Percentiles rank a stretch among this genome's conserved stretches.
These are phyloP conservation scores for Nannizziopsis arthrosporioides DNA, from an alignment of 2,329 filamentous ascomycete genomes.

Conservation along the genomic window DNA sequence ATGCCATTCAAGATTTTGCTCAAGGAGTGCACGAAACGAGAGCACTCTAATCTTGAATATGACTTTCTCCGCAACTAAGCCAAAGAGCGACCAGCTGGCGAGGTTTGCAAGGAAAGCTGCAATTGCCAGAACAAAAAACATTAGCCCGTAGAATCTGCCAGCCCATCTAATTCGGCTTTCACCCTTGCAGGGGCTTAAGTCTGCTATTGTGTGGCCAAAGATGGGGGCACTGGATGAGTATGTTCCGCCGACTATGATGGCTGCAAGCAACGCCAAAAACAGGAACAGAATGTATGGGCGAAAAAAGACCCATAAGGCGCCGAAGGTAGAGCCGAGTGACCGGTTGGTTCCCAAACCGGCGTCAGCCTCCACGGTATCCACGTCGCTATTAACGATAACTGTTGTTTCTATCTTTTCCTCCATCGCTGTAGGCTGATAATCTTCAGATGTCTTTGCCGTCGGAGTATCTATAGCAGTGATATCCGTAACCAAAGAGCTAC, in stretches of 20 bases:
- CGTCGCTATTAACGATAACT: background rate
- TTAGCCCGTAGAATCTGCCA: slow-evolving; percentile 45
- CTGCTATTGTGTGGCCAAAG: slow-evolving; percentile 50
- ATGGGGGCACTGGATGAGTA: slow-evolving; percentile 49
- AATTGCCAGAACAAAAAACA: slow-evolving; percentile 51
- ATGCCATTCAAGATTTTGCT: slow-evolving; percentile 60
- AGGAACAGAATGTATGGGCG: slow-evolving; percentile 37
- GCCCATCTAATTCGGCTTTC: slow-evolving; percentile 38
- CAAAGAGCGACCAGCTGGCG: slow-evolving; percentile 48
- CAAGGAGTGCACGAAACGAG: slow-evolving; percentile 53
- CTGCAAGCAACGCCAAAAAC: slow-evolving; percentile 39
- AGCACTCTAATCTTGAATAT: slow-evolving; percentile 52
- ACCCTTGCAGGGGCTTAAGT: slow-evolving; percentile 43
- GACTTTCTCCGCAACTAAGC: slow-evolving; percentile 51
- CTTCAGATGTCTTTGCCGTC: background rate
- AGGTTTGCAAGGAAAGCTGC: slow-evolving; percentile 52
- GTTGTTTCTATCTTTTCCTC: slow-evolving; percentile 9
- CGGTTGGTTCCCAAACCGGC: slow-evolving; percentile 17
- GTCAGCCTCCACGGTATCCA: slow-evolving; percentile 9
- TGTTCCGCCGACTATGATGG: slow-evolving; percentile 45
- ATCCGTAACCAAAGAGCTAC: slow-evolving; percentile 6
- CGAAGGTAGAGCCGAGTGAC: slow-evolving; percentile 16
- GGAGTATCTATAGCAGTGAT: background rate
- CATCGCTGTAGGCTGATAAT: slow-evolving; percentile 17
- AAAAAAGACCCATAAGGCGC: slow-evolving; percentile 24